A percentile compares a stretch with the other conserved stretches of the same genome.
Conservation (phyloP, 2,329 filamentous ascomycete species). For the Pseudogymnoascus sp. region DNA sequence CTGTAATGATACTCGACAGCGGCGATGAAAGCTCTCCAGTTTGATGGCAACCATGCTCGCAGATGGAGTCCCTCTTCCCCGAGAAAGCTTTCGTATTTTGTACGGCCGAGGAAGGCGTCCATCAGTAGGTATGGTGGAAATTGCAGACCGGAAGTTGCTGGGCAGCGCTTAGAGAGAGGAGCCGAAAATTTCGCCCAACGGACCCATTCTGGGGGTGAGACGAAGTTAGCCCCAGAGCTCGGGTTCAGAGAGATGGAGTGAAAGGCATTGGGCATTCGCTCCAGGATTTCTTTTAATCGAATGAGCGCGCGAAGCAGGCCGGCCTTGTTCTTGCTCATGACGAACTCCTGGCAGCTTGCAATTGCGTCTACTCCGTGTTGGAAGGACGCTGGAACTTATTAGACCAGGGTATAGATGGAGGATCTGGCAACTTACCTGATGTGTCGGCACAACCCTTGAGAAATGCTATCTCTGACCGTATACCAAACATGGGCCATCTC, state of each 20-base stretch:
- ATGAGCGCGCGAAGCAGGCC: constrained; percentile 44
- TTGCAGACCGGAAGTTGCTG: constrained; percentile 44
- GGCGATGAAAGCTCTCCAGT: constrained; percentile 48
- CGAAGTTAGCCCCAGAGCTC: constrained; percentile 44
- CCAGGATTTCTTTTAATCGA: constrained; percentile 45
- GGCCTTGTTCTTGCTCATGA: constrained; percentile 46
- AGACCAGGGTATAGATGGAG: not conserved
- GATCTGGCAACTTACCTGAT: constrained; percentile 26
- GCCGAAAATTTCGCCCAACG: constrained; percentile 45
- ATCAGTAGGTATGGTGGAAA: constrained; percentile 48
- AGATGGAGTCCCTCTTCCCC: constrained; percentile 46
- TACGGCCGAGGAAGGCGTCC: constrained; percentile 48
- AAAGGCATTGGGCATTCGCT: constrained; percentile 47
- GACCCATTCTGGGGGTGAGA: constrained; percentile 42
- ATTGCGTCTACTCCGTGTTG: constrained; percentile 46
- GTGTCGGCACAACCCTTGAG: constrained; percentile 44
- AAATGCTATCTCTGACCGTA: constrained; percentile 44
- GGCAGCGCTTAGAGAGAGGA: constrained; percentile 42
- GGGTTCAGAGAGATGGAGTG: constrained; percentile 48
- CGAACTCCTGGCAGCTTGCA: constrained; percentile 45
- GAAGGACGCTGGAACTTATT: constrained; percentile 35
- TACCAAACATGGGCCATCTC: constrained; percentile 48
- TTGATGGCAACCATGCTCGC: constrained; percentile 47
- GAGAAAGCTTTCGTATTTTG: constrained; percentile 45
- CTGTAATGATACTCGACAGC: constrained; percentile 48